Evolutionary conservation across 495 filamentous ascomycete species (phyloP), one percentile per base, ranked within the genome.

Genomic region (Apiosordaria backusii): DNA sequence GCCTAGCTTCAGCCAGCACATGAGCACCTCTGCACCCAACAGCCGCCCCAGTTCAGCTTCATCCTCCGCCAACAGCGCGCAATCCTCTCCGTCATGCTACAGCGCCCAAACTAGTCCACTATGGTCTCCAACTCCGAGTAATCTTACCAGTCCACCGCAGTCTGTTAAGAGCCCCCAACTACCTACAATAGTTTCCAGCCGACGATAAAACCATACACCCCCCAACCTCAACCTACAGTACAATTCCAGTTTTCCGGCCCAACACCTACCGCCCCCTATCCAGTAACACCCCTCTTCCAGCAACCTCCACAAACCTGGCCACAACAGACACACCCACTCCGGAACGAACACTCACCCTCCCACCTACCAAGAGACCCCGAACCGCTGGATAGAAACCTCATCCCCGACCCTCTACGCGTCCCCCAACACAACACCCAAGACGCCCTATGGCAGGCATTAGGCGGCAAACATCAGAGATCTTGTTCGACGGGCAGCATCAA

Each of bases 31-130:
- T 16, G 24, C 26, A 4, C 62, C 62, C 16, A n/a, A 40, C 58
- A 65, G 63, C 45, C 67, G 67, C 0, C 60, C 67, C 22, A 22
- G 53, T 1, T 68, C 67, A 0, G 29, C 57, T 0, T 59, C 65
- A 0, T 60, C 65, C 10, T 63, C 65, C 21, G 21, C 5, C 23
- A 9, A 13, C 35, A 62, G 60, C 22, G 40, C 52, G 19, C 18
- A 58, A n/a, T 62, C 67, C 4, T 62, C 62, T 25, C 62, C 29
- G 4, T 65, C 67, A 2, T 25, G 3, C 29, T 65, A 65, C 60
- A 68, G 63, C 55, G 23, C 54, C 7, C 60, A 63, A 9, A 63
- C 50, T 25, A 68, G 40, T n/a, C 40, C 60, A 21, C 13, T 40
- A 19, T 65, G 60, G 63, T 60, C 67, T 5, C 59, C 59, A 45